phyloP scores from a whole-genome alignment of 1,284 basidiomycete species.

The Trichosporon sp. region DNA sequence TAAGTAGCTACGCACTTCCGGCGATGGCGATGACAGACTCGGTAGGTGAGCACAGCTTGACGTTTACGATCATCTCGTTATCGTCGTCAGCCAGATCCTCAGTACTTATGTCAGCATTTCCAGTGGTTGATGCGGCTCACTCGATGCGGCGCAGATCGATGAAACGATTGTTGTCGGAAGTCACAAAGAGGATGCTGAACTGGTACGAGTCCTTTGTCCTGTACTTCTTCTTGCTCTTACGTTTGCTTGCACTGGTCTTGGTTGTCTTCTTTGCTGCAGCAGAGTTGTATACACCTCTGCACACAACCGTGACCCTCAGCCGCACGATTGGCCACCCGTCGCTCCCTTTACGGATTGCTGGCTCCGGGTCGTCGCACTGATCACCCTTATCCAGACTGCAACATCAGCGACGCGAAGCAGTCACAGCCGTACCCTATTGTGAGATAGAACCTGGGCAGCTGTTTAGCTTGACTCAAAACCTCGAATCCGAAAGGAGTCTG shows the following conservation, averaged over 20 bases:
- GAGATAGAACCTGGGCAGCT: slow-evolving; percentile 32
- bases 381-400: slow-evolving; percentile 16
- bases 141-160: slow-evolving; percentile 26
- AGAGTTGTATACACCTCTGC: slow-evolving; percentile 17
- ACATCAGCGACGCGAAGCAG: not conserved
- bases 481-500: slow-evolving; percentile 36
- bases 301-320: slow-evolving; percentile 22
- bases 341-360: slow-evolving; percentile 1
- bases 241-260: slow-evolving; percentile 3
- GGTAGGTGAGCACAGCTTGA: slow-evolving; percentile 29
- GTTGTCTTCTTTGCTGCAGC: slow-evolving; percentile 16
- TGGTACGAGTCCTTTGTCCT: slow-evolving; percentile 25
- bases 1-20: slow-evolving; percentile 32
- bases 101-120: slow-evolving; percentile 30
- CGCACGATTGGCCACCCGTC: slow-evolving; percentile 26
- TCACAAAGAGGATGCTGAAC: slow-evolving; percentile 31
- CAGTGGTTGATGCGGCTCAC: slow-evolving; percentile 15
- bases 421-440: not conserved
- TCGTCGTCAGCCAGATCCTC: slow-evolving; percentile 27
- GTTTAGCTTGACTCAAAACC: slow-evolving; percentile 29
- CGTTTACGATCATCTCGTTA: slow-evolving; percentile 31
- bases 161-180: slow-evolving; percentile 31
- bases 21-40: slow-evolving; percentile 36
- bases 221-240: not conserved
- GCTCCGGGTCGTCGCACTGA: slow-evolving; percentile 1